These are phyloP conservation scores for Macrotyloma uniflorum DNA, from an alignment of 306 rosid genomes.

Conservation along the genomic window DNA sequence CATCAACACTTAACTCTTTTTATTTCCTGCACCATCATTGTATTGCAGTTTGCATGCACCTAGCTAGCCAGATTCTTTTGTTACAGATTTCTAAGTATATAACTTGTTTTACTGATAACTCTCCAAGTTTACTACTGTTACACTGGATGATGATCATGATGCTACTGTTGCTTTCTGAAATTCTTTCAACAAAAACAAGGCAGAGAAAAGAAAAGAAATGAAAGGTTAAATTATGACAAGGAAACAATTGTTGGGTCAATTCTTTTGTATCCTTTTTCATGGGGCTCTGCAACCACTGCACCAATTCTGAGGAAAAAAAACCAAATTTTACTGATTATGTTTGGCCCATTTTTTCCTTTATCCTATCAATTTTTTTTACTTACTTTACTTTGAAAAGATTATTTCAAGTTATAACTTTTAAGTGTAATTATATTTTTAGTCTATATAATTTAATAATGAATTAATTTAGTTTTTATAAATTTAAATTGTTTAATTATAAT, in stretches of 20 bases:
- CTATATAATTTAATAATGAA: too few species aligned
- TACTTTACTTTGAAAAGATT: too few species aligned
- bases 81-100: not conserved
- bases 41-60: not conserved
- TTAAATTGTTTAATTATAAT: too few species aligned
- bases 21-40: slow-evolving; percentile 26
- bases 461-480: too few species aligned
- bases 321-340: not conserved
- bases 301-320: not conserved
- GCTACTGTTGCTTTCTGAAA: slow-evolving; percentile 37
- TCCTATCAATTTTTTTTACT: too few species aligned
- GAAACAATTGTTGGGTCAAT: slow-evolving; percentile 39
- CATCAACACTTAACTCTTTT: not conserved
- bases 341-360: not conserved
- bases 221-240: not conserved
- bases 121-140: slow-evolving; percentile 18
- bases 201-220: not conserved
- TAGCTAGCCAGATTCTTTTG: not conserved
- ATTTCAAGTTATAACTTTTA: too few species aligned
- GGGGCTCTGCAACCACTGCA: slow-evolving; percentile 25
- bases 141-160: slow-evolving; percentile 28
- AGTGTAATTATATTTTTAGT: too few species aligned
- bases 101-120: not conserved
- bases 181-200: slow-evolving; percentile 23
- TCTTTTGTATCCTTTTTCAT: slow-evolving; percentile 29